Evolutionary conservation across 306 rosid genomes (phyloP).

Genomic region (Nissolia schottii): DNA sequence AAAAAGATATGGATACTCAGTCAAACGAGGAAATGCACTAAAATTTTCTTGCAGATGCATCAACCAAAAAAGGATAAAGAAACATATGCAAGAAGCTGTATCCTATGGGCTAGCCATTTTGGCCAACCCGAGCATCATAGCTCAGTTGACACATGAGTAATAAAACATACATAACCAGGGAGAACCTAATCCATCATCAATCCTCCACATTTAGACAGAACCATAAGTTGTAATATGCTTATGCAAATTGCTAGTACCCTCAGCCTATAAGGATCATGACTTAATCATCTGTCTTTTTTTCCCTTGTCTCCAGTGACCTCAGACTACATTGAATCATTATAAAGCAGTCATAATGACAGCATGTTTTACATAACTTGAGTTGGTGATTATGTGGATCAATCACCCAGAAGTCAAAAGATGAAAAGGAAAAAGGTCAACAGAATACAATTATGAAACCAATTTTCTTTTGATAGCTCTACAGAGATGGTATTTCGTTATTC

Average conservation of each 20-base stretch:
- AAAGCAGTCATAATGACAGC: not conserved
- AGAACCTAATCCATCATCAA: not conserved
- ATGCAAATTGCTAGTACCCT: not conserved
- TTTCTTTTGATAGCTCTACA: not conserved
- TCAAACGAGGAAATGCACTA: not conserved
- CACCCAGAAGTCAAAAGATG: not conserved
- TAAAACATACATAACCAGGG: not conserved
- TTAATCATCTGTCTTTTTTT: not conserved
- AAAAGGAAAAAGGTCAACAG: not conserved
- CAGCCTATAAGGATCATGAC: not conserved
- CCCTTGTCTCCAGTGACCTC: not conserved
- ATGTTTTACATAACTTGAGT: not conserved
- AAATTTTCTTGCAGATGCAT: not conserved
- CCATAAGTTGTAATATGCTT: not conserved
- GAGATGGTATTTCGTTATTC: not conserved
- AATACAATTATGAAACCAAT: not conserved
- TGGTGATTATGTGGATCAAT: constrained; percentile 8
- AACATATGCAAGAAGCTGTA: not conserved
- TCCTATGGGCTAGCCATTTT: not conserved
- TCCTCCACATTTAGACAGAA: not conserved
- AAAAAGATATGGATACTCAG: not conserved
- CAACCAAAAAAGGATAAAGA: not conserved
- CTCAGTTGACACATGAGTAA: not conserved
- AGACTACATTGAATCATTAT: not conserved
- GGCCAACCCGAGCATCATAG: not conserved